Conservation (phyloP, 148 eudicot genomes). For the Euryodendron excelsum region DNA sequence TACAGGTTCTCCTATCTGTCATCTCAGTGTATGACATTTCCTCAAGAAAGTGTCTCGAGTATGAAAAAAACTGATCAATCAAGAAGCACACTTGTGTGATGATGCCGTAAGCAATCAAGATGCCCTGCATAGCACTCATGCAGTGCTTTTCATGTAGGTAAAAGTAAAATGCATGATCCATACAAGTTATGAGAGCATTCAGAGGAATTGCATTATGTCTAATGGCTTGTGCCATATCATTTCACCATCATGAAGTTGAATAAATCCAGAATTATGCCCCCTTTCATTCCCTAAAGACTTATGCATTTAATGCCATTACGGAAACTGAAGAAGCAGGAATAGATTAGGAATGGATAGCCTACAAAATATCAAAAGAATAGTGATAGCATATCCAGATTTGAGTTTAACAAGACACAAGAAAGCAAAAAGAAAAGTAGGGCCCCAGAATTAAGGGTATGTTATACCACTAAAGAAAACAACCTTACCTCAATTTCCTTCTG, state of each 20-base stretch:
- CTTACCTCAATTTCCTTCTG: constrained; percentile 87
- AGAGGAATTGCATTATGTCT: background rate
- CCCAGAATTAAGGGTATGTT: background rate
- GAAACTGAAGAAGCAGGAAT: background rate
- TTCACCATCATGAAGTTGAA: background rate
- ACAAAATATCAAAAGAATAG: background rate
- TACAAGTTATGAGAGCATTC: background rate
- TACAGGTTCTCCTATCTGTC: too few species aligned
- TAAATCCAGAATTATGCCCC: background rate
- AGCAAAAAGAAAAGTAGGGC: background rate
- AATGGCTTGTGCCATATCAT: background rate
- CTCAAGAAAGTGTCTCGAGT: too few species aligned
- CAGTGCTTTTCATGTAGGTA: too few species aligned
- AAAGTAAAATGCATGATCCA: too few species aligned
- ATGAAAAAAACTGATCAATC: too few species aligned
- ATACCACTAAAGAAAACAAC: constrained; percentile 4
- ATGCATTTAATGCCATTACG: background rate
- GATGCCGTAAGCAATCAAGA: too few species aligned
- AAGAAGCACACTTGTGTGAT: too few species aligned
- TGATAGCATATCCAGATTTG: background rate
- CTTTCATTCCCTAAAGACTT: background rate
- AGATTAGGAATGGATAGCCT: background rate
- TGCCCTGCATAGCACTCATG: too few species aligned
- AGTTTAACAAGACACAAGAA: background rate
- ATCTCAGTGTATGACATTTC: too few species aligned